Conservation (phyloP, 139 green algal species). For the Picochlorum sp. region DNA sequence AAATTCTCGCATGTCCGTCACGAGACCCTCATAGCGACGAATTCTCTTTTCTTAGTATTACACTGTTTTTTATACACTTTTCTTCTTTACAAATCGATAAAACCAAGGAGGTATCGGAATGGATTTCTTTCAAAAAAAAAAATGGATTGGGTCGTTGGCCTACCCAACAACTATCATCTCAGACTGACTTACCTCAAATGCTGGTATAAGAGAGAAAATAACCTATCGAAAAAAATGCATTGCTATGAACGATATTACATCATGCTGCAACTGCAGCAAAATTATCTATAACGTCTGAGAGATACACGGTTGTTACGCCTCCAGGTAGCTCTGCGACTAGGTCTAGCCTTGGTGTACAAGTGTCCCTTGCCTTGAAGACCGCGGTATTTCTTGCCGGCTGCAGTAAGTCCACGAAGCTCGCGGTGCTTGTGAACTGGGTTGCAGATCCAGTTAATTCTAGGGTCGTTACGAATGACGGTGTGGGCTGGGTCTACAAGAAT, state of each 20-base stretch:
- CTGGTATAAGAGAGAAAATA: too few relatives aligned
- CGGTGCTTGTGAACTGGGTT: conserved; percentile 97
- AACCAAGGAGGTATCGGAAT: too few relatives aligned
- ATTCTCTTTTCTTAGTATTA: too few relatives aligned
- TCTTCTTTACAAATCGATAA: too few relatives aligned
- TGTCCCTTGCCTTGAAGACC: conserved; percentile 88
- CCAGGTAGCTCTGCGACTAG: conserved; percentile 77
- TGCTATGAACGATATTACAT: conserved; percentile 1
- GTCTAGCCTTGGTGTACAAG: conserved; percentile 79
- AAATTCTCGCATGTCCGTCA: too few relatives aligned
- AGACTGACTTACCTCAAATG: too few relatives aligned
- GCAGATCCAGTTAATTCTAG: conserved; percentile 98
- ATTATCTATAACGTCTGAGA: conserved; percentile 89
- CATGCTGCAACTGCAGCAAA: background rate
- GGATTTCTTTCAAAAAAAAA: too few relatives aligned
- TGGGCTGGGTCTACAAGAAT: conserved; percentile 96
- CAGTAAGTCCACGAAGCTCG: conserved; percentile 94
- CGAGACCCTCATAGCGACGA: too few relatives aligned
- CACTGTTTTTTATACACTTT: too few relatives aligned
- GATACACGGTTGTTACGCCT: conserved; percentile 83
- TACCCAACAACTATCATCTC: too few relatives aligned
- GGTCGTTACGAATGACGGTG: conserved; percentile 87
- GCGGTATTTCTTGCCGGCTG: conserved; percentile 84
- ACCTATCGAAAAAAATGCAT: too few relatives aligned
- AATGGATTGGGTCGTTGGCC: too few relatives aligned